phyloP scores from a whole-genome alignment of 1,284 basidiomycete genomes.

The Somion occarium region DNA sequence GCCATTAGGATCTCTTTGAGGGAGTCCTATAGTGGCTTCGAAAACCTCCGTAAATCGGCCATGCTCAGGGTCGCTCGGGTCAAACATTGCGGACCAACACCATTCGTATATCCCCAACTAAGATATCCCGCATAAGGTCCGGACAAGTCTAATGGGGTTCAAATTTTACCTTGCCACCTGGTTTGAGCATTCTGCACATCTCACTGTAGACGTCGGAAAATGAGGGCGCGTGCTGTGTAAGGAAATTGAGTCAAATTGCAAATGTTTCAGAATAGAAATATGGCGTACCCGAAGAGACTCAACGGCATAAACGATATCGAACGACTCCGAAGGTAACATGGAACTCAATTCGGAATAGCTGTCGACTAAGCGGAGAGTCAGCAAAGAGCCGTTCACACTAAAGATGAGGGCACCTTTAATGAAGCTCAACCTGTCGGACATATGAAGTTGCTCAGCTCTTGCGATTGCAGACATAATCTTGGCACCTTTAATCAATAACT shows the following conservation, averaged over 20 bases:
- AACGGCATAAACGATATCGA: neutral
- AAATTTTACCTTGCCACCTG: neutral
- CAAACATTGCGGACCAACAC: neutral
- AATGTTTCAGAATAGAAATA: neutral
- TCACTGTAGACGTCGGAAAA: neutral
- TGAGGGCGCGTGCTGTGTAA: neutral
- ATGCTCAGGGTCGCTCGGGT: neutral
- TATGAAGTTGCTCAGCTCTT: neutral
- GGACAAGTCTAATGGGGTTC: neutral
- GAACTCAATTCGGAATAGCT: neutral
- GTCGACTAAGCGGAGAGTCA: neutral
- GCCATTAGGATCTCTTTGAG: neutral
- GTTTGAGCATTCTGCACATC: neutral
- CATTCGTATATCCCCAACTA: slow-evolving; percentile 1
- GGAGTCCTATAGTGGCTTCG: neutral
- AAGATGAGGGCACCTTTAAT: neutral
- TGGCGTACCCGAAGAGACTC: neutral
- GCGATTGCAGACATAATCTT: neutral
- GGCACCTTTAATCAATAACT: neutral
- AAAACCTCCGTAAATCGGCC: neutral
- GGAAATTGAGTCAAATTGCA: neutral
- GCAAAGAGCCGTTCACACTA: neutral
- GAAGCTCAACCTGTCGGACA: neutral
- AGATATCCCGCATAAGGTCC: too few relatives aligned
- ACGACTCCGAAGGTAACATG: neutral